Conservation (phyloP, 2,329 filamentous ascomycete species). For the Exophiala bonariae region DNA sequence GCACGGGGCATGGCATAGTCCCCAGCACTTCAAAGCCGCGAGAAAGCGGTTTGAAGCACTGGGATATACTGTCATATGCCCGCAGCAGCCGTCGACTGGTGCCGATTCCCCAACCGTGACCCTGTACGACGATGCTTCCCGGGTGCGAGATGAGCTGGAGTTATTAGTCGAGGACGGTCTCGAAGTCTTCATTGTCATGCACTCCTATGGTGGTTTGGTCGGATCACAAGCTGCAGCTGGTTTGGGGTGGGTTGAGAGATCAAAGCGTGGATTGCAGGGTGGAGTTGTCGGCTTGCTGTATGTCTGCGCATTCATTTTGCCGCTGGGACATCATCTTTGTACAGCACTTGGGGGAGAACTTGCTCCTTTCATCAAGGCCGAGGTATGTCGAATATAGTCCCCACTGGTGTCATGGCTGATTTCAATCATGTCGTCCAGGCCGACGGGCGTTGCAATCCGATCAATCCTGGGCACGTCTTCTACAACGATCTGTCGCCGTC, state of each 20-base stretch:
- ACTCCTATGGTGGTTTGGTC: constrained; percentile 38
- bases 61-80: constrained; percentile 8
- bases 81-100: constrained; percentile 8
- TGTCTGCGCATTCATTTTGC: constrained; percentile 36
- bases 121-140: constrained; percentile 11
- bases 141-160: constrained; percentile 8
- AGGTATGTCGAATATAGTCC: constrained; percentile 4
- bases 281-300: constrained; percentile 34
- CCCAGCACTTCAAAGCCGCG: constrained; percentile 27
- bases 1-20: constrained; percentile 39
- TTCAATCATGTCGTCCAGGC: too few relatives aligned
- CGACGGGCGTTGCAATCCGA: constrained; percentile 13
- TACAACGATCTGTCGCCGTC: constrained; percentile 37
- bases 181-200: constrained; percentile 32
- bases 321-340: constrained; percentile 13
- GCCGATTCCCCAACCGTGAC: background rate
- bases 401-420: too few relatives aligned
- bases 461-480: constrained; percentile 28
- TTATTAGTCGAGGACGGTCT: constrained; percentile 31
- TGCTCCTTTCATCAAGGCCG: constrained; percentile 12
- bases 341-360: constrained; percentile 10
- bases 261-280: constrained; percentile 27
- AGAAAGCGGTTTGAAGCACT: constrained; percentile 3
- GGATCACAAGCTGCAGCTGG: constrained; percentile 33
- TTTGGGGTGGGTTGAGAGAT: constrained; percentile 28